Percentiles rank a stretch among this genome's conserved stretches.
Conservation (phyloP, 2,329 filamentous ascomycete genomes). For the Epichloe uncinata region DNA sequence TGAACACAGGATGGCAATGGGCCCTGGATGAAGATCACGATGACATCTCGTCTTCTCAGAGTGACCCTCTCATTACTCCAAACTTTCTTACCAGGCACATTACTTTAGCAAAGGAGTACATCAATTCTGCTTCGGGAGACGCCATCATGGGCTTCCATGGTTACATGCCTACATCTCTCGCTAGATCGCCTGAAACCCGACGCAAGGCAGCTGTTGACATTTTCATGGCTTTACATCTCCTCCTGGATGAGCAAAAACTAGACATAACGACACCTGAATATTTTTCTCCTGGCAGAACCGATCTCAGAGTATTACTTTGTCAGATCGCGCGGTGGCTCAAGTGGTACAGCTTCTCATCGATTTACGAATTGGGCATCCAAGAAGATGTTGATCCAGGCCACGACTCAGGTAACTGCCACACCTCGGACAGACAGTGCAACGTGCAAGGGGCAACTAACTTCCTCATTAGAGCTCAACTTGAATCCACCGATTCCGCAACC, state of each 20-base stretch:
- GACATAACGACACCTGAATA: slow-evolving; percentile 41
- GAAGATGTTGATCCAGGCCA: slow-evolving; percentile 27
- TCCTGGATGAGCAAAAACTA: slow-evolving; percentile 84
- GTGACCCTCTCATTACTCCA: slow-evolving; percentile 12
- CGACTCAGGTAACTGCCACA: slow-evolving; percentile 24
- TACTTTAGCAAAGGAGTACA: slow-evolving; percentile 50
- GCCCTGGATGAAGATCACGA: slow-evolving; percentile 41
- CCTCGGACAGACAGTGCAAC: background rate
- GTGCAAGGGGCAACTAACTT: background rate
- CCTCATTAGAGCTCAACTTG: slow-evolving; percentile 16
- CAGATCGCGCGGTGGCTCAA: slow-evolving; percentile 75
- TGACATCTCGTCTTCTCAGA: slow-evolving; percentile 15
- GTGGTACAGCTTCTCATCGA: slow-evolving; percentile 41
- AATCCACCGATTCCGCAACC: slow-evolving; percentile 22
- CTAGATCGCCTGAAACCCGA: slow-evolving; percentile 40
- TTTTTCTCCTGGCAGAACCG: slow-evolving; percentile 28
- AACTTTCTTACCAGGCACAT: slow-evolving; percentile 40
- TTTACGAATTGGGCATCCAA: slow-evolving; percentile 41
- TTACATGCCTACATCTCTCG: slow-evolving; percentile 50
- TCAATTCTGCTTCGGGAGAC: slow-evolving; percentile 44
- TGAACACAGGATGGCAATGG: slow-evolving; percentile 58
- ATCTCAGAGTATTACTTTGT: slow-evolving; percentile 59
- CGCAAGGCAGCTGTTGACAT: slow-evolving; percentile 51
- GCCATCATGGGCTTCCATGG: slow-evolving; percentile 39
- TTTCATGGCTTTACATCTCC: slow-evolving; percentile 66